Conservation (phyloP, 352 stramenopile genomes). For the Globisporangium barbulae region DNA sequence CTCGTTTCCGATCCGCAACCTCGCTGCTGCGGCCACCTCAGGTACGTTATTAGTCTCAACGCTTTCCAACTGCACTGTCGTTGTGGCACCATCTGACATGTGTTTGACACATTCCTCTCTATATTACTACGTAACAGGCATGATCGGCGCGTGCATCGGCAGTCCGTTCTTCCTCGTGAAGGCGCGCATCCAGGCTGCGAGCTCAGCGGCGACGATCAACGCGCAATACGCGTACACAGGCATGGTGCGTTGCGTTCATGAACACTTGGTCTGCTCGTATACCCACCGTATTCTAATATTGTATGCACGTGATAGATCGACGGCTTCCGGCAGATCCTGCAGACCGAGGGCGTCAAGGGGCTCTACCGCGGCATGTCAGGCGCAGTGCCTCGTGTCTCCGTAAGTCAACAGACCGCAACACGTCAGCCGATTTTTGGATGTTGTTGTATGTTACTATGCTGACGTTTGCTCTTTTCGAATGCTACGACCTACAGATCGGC, state of each 20-base stretch:
- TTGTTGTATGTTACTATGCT: not conserved
- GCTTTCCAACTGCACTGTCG: not conserved
- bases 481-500: slow-evolving; percentile 47
- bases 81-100: not conserved
- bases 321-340: slow-evolving; percentile 73
- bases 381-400: slow-evolving; percentile 73
- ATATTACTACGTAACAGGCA: slow-evolving; percentile 23
- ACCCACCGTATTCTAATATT: not conserved
- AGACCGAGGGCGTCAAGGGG: slow-evolving; percentile 59
- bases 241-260: slow-evolving; percentile 34
- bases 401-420: slow-evolving; percentile 22
- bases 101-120: not conserved
- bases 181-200: slow-evolving; percentile 78
- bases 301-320: slow-evolving; percentile 44
- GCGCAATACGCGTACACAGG: slow-evolving; percentile 79
- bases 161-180: slow-evolving; percentile 88
- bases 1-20: slow-evolving; percentile 74
- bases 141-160: slow-evolving; percentile 73
- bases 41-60: slow-evolving; percentile 17
- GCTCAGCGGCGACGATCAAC: slow-evolving; percentile 70
- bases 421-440: not conserved
- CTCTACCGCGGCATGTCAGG: slow-evolving; percentile 75
- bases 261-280: not conserved
- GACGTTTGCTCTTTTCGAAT: slow-evolving; percentile 4
- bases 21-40: slow-evolving; percentile 68